Evolutionary conservation across 176 grass and related monocot genomes (phyloP).

Genomic region (Musa schizocarpa): DNA sequence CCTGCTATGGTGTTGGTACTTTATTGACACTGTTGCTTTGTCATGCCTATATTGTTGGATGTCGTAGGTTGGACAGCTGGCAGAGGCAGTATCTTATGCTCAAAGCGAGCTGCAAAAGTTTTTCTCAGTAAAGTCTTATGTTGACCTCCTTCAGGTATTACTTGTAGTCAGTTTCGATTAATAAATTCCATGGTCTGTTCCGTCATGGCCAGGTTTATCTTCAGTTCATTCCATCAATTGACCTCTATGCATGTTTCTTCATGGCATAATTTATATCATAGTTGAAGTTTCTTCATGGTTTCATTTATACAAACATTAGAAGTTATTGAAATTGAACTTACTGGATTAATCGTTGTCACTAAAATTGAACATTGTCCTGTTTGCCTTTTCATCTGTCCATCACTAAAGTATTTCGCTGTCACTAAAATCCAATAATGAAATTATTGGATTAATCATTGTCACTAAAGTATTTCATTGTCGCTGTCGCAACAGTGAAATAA

Average conservation of each 20-base stretch:
- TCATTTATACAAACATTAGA: too few species aligned
- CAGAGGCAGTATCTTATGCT: slow-evolving; percentile 69
- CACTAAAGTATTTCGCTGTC: too few species aligned
- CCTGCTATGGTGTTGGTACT: not conserved
- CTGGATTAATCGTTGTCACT: too few species aligned
- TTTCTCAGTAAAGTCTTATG: slow-evolving; percentile 58
- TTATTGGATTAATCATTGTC: too few species aligned
- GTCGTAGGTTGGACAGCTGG: slow-evolving; percentile 49
- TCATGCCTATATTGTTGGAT: not conserved
- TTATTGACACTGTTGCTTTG: not conserved
- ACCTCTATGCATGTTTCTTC: not conserved
- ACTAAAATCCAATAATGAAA: too few species aligned
- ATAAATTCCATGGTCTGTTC: slow-evolving; percentile 6
- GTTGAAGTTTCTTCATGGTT: too few species aligned
- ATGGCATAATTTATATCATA: not conserved
- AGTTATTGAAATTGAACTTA: too few species aligned
- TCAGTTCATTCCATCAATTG: slow-evolving; percentile 9
- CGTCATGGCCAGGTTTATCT: slow-evolving; percentile 4
- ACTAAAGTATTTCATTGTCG: too few species aligned
- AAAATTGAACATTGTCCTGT: too few species aligned
- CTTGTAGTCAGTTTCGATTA: not conserved
- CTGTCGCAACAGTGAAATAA: not conserved
- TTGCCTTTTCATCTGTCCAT: too few species aligned
- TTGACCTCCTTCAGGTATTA: slow-evolving; percentile 51
- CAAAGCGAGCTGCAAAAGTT: slow-evolving; percentile 60